These are phyloP conservation scores for Mycothermus thermophilus DNA, from an alignment of 495 filamentous ascomycete species.

Conservation along the genomic window DNA sequence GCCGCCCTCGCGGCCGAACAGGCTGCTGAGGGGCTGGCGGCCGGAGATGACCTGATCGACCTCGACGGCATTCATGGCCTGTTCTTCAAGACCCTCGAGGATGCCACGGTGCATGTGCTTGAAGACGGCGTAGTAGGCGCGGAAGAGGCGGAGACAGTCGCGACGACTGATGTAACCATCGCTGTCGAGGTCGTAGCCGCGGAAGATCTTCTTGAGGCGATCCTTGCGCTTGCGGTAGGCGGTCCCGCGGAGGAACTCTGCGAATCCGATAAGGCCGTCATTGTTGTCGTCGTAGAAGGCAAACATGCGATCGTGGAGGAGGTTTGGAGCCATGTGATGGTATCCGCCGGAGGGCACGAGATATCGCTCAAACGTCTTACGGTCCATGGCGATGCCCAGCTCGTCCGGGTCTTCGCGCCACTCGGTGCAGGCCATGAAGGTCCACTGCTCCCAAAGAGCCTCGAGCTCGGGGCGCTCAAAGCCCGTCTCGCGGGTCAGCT, in stretches of 20 bases:
- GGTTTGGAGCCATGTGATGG: constrained; percentile 62
- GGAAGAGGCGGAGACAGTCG: constrained; percentile 85
- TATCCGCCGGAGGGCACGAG: constrained; percentile 71
- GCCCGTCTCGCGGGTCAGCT: constrained; percentile 54
- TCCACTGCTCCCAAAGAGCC: constrained; percentile 92
- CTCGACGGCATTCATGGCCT: constrained; percentile 55
- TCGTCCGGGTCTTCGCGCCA: constrained; percentile 72
- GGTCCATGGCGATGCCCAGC: constrained; percentile 71
- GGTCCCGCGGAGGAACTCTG: constrained; percentile 78
- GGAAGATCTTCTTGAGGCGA: constrained; percentile 61
- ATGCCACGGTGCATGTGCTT: constrained; percentile 76
- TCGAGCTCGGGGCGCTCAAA: constrained; percentile 78
- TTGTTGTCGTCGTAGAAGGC: constrained; percentile 85
- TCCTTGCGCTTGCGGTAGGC: constrained; percentile 68
- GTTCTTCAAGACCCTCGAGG: constrained; percentile 67
- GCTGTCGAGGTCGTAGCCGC: constrained; percentile 78
- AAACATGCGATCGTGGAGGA: constrained; percentile 93
- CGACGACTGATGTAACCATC: constrained; percentile 80
- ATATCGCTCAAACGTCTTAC: constrained; percentile 78
- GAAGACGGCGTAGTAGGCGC: constrained; percentile 75
- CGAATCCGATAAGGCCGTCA: constrained; percentile 83
- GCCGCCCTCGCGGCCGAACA: constrained; percentile 46
- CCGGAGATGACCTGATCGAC: constrained; percentile 60
- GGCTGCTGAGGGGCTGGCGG: constrained; percentile 64
- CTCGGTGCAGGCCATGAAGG: constrained; percentile 72